Conservation (phyloP, 108 stramenopile species). For the Conticribra weissflogii region DNA sequence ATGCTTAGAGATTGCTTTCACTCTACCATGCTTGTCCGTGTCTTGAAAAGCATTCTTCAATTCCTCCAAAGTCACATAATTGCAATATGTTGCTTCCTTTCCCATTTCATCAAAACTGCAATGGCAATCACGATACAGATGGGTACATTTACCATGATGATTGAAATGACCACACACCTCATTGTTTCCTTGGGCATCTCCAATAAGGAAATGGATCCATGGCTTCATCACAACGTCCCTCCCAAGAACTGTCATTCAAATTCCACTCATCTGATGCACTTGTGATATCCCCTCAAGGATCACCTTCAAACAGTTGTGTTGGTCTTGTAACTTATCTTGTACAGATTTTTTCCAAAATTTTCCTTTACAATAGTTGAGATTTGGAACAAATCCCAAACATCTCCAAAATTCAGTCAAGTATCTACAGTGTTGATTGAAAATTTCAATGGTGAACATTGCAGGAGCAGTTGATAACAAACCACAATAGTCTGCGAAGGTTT, state of each 20-base stretch:
- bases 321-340: slow-evolving; percentile 5
- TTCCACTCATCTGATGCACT: background rate
- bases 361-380: background rate
- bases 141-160: background rate
- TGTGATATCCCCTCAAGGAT: background rate
- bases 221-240: background rate
- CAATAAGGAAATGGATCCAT: slow-evolving; percentile 15
- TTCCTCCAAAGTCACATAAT: slow-evolving; percentile 5
- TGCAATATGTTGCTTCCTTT: background rate
- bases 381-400: slow-evolving; percentile 6
- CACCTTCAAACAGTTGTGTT: slow-evolving; percentile 2
- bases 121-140: background rate
- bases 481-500: slow-evolving; percentile 1
- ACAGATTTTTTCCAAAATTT: background rate
- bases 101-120: background rate
- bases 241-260: background rate
- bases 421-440: background rate
- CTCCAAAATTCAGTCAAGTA: background rate
- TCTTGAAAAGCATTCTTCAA: background rate
- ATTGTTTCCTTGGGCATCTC: slow-evolving; percentile 2
- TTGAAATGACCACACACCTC: slow-evolving; percentile 2
- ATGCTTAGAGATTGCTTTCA: slow-evolving; percentile 4
- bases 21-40: no score
- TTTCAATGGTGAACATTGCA: background rate
- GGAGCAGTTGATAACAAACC: slow-evolving; percentile 1